phyloP scores from a whole-genome alignment of 805 yeast genomes.

The Candida easanensis region DNA sequence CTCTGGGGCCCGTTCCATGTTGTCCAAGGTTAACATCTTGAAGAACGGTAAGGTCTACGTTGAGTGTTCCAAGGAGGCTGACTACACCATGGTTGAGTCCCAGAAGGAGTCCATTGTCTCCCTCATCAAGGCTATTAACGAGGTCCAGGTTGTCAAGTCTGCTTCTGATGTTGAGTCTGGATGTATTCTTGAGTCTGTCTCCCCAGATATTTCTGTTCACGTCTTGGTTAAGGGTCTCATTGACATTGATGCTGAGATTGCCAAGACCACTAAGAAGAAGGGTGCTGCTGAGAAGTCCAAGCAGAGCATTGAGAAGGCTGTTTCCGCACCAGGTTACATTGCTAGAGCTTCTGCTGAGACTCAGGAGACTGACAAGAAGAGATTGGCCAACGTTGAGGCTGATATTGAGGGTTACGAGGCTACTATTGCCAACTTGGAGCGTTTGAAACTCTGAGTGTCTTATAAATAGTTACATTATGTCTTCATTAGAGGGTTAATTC shows the following conservation, averaged over 20 bases:
- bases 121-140: conserved; percentile 85
- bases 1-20: conserved; percentile 85
- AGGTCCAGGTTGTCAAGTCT: conserved; percentile 59
- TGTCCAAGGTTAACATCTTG: conserved; percentile 85
- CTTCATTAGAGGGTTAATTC: background rate
- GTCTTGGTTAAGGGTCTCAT: conserved; percentile 92
- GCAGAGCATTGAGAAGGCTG: conserved; percentile 65
- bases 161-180: conserved; percentile 75
- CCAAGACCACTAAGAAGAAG: conserved; percentile 77
- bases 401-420: conserved; percentile 89
- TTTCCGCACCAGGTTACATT: conserved; percentile 64
- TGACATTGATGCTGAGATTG: conserved; percentile 87
- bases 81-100: conserved; percentile 50
- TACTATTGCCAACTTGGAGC: conserved; percentile 81
- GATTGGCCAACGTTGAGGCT: conserved; percentile 69
- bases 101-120: conserved; percentile 89
- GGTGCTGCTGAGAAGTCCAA: conserved; percentile 58
- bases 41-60: conserved; percentile 86
- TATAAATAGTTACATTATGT: background rate
- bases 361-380: conserved; percentile 67
- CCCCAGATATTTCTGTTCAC: conserved; percentile 80
- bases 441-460: conserved; percentile 52
- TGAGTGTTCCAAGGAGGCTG: conserved; percentile 54
- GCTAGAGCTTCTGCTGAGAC: conserved; percentile 83
- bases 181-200: conserved; percentile 80